Evolutionary conservation across 768 basidiomycete species (phyloP).

Genomic region (Holtermannia corniformis): DNA sequence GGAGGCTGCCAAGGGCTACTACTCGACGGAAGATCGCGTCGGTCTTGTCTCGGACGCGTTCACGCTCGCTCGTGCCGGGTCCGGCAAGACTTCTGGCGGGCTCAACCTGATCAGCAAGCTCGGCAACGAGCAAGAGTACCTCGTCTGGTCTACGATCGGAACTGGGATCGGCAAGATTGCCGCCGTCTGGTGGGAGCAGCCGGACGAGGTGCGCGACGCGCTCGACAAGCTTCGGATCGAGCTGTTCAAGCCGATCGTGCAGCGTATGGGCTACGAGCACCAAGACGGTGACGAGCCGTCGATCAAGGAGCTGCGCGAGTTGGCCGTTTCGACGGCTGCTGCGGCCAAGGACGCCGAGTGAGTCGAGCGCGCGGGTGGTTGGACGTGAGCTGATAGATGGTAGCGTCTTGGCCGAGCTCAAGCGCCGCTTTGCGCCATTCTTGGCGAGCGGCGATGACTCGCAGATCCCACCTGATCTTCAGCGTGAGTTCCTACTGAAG

Average conservation of each 20-base stretch:
- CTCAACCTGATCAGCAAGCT: conserved; percentile 63
- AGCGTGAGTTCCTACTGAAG: conserved; percentile 45
- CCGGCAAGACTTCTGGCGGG: conserved; percentile 63
- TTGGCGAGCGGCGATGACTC: conserved; percentile 64
- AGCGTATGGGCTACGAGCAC: conserved; percentile 70
- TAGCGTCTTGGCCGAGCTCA: conserved; percentile 67
- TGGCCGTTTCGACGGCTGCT: conserved; percentile 49
- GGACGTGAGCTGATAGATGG: not conserved
- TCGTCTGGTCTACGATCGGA: conserved; percentile 69
- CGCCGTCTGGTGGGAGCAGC: conserved; percentile 76
- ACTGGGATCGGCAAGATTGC: conserved; percentile 51
- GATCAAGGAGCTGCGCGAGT: conserved; percentile 60
- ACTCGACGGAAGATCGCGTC: conserved; percentile 76
- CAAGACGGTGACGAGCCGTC: conserved; percentile 57
- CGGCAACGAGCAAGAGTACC: conserved; percentile 63
- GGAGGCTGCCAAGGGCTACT: conserved; percentile 62
- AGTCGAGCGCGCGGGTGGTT: conserved; percentile 1
- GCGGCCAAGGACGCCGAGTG: conserved; percentile 38
- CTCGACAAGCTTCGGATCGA: conserved; percentile 44
- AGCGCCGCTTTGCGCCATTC: conserved; percentile 60
- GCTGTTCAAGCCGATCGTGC: conserved; percentile 60
- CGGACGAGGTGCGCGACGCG: conserved; percentile 46
- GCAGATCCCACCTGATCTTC: conserved; percentile 69
- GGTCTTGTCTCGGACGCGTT: conserved; percentile 77
- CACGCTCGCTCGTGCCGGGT: conserved; percentile 71